phyloP scores from a whole-genome alignment of 768 basidiomycete species.

The Termitomyces heimii region DNA sequence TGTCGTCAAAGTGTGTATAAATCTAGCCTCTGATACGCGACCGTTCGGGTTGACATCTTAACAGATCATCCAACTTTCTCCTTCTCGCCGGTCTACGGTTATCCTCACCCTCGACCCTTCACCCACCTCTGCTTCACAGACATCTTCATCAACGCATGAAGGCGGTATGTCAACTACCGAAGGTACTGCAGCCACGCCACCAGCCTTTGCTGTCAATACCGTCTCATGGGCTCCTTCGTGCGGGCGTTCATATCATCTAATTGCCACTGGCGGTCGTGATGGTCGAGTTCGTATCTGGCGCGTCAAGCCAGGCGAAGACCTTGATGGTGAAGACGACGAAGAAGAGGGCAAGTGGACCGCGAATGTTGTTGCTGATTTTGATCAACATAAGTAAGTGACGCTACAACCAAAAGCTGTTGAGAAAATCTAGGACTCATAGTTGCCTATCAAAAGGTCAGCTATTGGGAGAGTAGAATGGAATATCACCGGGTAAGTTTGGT shows the following conservation, averaged over 20 bases:
- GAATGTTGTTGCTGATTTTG: conserved; percentile 77
- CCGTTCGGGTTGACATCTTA: not conserved
- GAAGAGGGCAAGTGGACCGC: conserved; percentile 69
- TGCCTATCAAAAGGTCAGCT: conserved; percentile 41
- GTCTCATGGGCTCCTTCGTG: conserved; percentile 94
- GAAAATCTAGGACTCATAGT: not conserved
- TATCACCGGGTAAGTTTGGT: conserved; percentile 60
- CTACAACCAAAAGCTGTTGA: not conserved
- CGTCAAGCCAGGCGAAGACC: conserved; percentile 54
- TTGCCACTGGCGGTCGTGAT: conserved; percentile 87
- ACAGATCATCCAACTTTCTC: conserved; percentile 72
- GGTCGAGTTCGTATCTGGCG: conserved; percentile 90
- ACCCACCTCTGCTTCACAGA: conserved; percentile 21
- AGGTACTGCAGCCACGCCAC: conserved; percentile 25
- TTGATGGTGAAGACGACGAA: conserved; percentile 30
- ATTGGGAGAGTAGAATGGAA: conserved; percentile 94
- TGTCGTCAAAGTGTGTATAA: conserved; percentile 59
- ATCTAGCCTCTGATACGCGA: not conserved
- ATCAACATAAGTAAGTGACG: conserved; percentile 64
- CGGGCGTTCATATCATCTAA: conserved; percentile 89
- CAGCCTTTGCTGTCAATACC: conserved; percentile 65
- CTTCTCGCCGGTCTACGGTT: conserved; percentile 59
- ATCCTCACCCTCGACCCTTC: conserved; percentile 57
- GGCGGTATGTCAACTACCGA: conserved; percentile 16
- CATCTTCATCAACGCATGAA: conserved; percentile 14